Percentiles rank a stretch among this genome's conserved stretches.
Evolutionary conservation across 129 eudicot species (phyloP).

Genomic region (Erigeron canadensis): DNA sequence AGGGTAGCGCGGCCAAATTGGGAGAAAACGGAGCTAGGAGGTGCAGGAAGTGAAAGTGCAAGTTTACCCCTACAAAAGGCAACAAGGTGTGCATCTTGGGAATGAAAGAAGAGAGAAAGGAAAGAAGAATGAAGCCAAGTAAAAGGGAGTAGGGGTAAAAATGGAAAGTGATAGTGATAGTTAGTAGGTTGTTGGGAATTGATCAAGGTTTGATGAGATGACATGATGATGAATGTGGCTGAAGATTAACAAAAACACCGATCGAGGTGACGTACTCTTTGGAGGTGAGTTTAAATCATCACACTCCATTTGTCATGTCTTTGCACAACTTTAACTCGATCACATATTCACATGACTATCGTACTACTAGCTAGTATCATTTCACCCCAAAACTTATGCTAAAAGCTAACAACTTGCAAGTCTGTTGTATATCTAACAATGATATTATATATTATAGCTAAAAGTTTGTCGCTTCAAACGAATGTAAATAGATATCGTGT

Average conservation of each 20-base stretch:
- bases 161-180: slow-evolving; percentile 23
- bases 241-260: slow-evolving; percentile 18
- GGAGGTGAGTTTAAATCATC: slow-evolving; percentile 33
- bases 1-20: slow-evolving; percentile 58
- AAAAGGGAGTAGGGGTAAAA: slow-evolving; percentile 43
- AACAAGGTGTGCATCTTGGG: slow-evolving; percentile 50
- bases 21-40: slow-evolving; percentile 5
- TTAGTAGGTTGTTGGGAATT: slow-evolving; percentile 46
- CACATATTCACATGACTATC: slow-evolving; percentile 18
- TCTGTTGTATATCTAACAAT: too few relatives aligned
- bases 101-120: slow-evolving; percentile 48
- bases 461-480: too few relatives aligned
- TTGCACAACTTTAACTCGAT: background rate
- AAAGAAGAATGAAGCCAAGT: slow-evolving; percentile 18
- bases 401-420: too few relatives aligned
- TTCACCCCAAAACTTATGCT: too few relatives aligned
- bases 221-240: slow-evolving; percentile 32
- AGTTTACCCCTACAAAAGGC: slow-evolving; percentile 34
- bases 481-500: too few relatives aligned
- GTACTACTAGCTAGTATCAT: too few relatives aligned
- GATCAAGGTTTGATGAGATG: slow-evolving; percentile 36
- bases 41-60: slow-evolving; percentile 29
- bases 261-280: slow-evolving; percentile 37
- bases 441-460: too few relatives aligned
- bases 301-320: slow-evolving; percentile 34